These are phyloP conservation scores for Cytospora piceicola DNA, from an alignment of 2,329 filamentous ascomycete genomes.

Conservation along the genomic window DNA sequence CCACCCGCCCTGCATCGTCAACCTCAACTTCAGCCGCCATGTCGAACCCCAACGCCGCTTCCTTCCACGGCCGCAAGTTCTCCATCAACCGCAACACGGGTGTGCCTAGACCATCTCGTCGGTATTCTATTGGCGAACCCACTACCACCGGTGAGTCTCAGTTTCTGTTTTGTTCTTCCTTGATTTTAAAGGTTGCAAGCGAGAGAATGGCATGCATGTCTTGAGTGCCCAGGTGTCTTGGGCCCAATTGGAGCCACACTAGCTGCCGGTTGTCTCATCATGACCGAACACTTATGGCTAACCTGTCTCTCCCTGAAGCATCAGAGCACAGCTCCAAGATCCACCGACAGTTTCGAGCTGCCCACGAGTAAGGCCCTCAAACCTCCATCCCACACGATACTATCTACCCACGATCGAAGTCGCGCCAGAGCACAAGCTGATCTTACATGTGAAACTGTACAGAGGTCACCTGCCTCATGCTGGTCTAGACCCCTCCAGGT, in stretches of 20 bases:
- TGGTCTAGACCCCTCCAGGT: slow-evolving; percentile 83
- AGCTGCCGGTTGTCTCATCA: neutral
- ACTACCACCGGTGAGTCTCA: slow-evolving; percentile 55
- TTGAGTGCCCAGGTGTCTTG: slow-evolving; percentile 30
- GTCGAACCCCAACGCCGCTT: slow-evolving; percentile 46
- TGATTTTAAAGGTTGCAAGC: neutral
- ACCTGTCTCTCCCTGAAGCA: neutral
- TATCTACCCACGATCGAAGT: neutral
- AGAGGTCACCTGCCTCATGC: slow-evolving; percentile 83
- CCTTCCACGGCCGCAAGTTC: slow-evolving; percentile 58
- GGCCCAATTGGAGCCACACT: slow-evolving; percentile 19
- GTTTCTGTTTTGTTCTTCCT: neutral
- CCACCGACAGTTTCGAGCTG: slow-evolving; percentile 85
- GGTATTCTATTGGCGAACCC: slow-evolving; percentile 64
- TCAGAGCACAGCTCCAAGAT: slow-evolving; percentile 81
- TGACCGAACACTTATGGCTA: slow-evolving; percentile 6
- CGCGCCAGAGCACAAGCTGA: slow-evolving; percentile 18
- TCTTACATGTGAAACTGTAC: slow-evolving; percentile 8
- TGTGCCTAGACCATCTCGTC: slow-evolving; percentile 57
- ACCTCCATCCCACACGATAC: neutral
- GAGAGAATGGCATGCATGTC: slow-evolving; percentile 20
- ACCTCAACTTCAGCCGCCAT: slow-evolving; percentile 16
- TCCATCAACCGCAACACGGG: slow-evolving; percentile 70
- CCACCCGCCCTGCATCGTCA: neutral
- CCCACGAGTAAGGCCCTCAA: slow-evolving; percentile 63